phyloP scores from a whole-genome alignment of 2,329 filamentous ascomycete genomes.

The Colletotrichum tropicale region DNA sequence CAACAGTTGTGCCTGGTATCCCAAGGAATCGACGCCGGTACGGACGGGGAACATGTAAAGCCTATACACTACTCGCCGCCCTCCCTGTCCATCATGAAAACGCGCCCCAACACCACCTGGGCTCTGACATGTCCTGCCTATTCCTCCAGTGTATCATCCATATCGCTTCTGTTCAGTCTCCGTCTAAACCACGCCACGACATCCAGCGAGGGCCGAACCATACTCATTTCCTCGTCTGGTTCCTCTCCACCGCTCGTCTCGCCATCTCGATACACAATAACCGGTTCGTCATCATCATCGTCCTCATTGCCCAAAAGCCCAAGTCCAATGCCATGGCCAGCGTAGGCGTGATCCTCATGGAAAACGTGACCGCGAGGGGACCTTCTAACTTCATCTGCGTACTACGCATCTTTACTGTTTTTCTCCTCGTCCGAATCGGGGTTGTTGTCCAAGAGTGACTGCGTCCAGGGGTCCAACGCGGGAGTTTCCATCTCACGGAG shows the following conservation, averaged over 20 bases:
- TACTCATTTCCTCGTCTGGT: conserved; percentile 9
- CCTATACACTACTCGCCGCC: conserved; percentile 17
- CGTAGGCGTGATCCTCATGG: background rate
- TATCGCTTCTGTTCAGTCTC: background rate
- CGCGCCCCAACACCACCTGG: background rate
- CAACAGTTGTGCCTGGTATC: conserved; percentile 18
- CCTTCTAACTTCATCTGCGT: background rate
- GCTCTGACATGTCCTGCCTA: background rate
- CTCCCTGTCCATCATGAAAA: background rate
- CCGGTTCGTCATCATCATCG: background rate
- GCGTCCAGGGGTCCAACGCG: conserved; percentile 19
- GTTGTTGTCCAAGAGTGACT: conserved; percentile 23
- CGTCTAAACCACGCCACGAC: conserved; percentile 12
- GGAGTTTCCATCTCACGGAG: conserved; percentile 16
- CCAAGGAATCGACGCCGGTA: conserved; percentile 17
- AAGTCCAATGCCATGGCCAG: background rate
- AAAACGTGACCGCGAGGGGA: background rate
- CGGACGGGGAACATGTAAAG: conserved; percentile 8
- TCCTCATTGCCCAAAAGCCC: background rate
- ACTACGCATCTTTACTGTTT: conserved; percentile 18
- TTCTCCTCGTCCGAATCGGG: conserved; percentile 26
- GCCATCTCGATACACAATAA: background rate
- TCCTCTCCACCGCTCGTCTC: background rate
- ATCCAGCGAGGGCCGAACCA: conserved; percentile 5
- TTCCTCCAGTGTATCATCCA: background rate